Base-by-base conservation (phyloP, 202 grass and related monocot species). In the Bolboschoenoplectus hybrid region DNA sequence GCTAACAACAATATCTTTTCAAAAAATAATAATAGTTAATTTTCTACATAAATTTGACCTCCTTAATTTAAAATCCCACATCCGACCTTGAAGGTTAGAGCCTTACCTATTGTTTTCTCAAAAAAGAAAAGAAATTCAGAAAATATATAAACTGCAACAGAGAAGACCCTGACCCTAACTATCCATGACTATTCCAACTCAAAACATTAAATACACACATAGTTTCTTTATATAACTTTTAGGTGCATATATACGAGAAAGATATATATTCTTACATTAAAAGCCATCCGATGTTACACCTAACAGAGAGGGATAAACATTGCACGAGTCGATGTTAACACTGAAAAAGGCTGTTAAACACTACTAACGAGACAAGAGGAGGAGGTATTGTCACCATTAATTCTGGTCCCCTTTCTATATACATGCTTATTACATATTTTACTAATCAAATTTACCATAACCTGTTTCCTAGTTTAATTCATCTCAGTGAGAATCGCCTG, bases 261-360 rank as follows among this genome's bases (percentile, higher is more conserved):
- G 6, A 17, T 45, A 46, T 46, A 26, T 26, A 26, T 26, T 36
- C 63, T 4, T 1, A 55, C 50, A 47, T 49, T 47, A 11, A 73
- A 19, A 20, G 17, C 13, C 34, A 6, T 7, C 53, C 38, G 35
- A 60, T 36, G 74, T 57, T 10, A 79, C 36, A 80, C 36, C 75
- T 60, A 80, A 60, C 75, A 40, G 36, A 71, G 41, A 43, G 55
- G 16, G 60, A 12, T 80, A 26, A 75, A 53, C 75, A 41, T 78
- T 80, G 38, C 75, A 80, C 13, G 16, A 43, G 53, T 80, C 2
- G 50, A 60, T 61, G 53, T 80, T 60, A 61, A 60, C 34, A 7
- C 36, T 7, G 35, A 80, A 80, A 80, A 80, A 60, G 67, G 75
- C 52, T 60, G 74, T 79, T 77, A 14, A 56, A 41, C 74, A 79